phyloP scores from a whole-genome alignment of 2,329 filamentous ascomycete genomes.

The Anthostomella pinea region DNA sequence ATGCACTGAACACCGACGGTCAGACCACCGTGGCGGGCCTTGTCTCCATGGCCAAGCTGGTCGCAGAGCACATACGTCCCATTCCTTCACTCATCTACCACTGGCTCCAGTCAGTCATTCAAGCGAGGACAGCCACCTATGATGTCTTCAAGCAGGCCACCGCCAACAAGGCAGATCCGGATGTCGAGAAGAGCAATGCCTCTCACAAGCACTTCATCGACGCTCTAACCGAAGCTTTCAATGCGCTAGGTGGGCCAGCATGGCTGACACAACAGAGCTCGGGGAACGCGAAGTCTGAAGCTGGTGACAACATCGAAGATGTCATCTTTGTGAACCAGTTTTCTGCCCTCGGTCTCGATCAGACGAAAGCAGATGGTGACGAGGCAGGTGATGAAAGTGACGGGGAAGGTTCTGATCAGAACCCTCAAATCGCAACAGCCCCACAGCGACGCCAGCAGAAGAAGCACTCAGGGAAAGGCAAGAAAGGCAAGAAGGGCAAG shows the following conservation, averaged over 20 bases:
- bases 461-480: slow-evolving; percentile 15
- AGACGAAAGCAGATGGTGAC: slow-evolving; percentile 13
- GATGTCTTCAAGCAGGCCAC: slow-evolving; percentile 33
- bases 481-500: slow-evolving; percentile 23
- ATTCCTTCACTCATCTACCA: slow-evolving; percentile 34
- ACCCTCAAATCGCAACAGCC: slow-evolving; percentile 1
- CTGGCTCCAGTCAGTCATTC: slow-evolving; percentile 39
- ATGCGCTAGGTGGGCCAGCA: slow-evolving; percentile 32
- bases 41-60: slow-evolving; percentile 38
- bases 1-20: slow-evolving; percentile 36
- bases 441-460: slow-evolving; percentile 13
- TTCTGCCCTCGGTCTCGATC: slow-evolving; percentile 20
- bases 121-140: slow-evolving; percentile 30
- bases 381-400: slow-evolving; percentile 14
- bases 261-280: slow-evolving; percentile 16
- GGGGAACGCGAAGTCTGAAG: slow-evolving; percentile 5
- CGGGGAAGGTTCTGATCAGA: slow-evolving; percentile 8
- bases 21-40: slow-evolving; percentile 36
- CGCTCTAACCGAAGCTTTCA: slow-evolving; percentile 35
- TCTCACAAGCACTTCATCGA: slow-evolving; percentile 44
- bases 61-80: slow-evolving; percentile 33
- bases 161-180: slow-evolving; percentile 31
- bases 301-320: slow-evolving; percentile 24
- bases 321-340: slow-evolving; percentile 30
- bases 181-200: slow-evolving; percentile 37